Evolutionary conservation across 1,284 basidiomycete species (phyloP).

Genomic region (Trichosporon coremiiforme): DNA sequence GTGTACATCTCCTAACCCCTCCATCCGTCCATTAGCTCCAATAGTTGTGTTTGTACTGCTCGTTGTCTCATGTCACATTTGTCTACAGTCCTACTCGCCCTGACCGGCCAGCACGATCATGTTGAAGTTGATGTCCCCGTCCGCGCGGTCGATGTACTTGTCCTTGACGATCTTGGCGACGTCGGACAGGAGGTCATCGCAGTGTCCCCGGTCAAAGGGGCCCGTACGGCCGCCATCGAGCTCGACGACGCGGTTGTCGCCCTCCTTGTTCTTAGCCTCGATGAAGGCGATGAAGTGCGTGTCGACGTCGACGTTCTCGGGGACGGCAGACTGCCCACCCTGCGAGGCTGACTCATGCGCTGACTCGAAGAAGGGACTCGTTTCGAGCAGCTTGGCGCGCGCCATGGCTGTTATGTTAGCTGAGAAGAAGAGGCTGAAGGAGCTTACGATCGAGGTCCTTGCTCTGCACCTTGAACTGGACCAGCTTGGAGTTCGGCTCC

Average conservation of each 20-base stretch:
- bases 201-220: conserved; percentile 75
- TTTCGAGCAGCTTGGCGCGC: conserved; percentile 72
- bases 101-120: conserved; percentile 56
- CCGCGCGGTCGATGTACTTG: conserved; percentile 62
- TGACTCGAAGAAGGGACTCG: conserved; percentile 70
- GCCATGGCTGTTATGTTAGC: conserved; percentile 58
- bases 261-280: conserved; percentile 58
- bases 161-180: conserved; percentile 69
- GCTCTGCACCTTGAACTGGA: conserved; percentile 49
- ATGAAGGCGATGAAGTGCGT: conserved; percentile 86
- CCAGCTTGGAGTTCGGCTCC: conserved; percentile 37
- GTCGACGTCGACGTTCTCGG: conserved; percentile 63
- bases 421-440: too few species aligned
- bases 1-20: conserved; percentile 64
- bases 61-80: background rate
- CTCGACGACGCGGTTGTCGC: conserved; percentile 67
- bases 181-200: conserved; percentile 68
- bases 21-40: too few species aligned
- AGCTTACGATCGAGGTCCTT: conserved; percentile 42
- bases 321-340: conserved; percentile 67
- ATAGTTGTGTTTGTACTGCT: conserved; percentile 5
- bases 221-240: conserved; percentile 73
- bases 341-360: conserved; percentile 73
- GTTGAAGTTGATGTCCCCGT: conserved; percentile 54
- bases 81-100: conserved; percentile 30